A percentile compares a stretch with the other conserved stretches of the same genome.
These are phyloP conservation scores for Huntiella decipiens DNA, from an alignment of 2,329 filamentous ascomycete species.

Conservation along the genomic window DNA sequence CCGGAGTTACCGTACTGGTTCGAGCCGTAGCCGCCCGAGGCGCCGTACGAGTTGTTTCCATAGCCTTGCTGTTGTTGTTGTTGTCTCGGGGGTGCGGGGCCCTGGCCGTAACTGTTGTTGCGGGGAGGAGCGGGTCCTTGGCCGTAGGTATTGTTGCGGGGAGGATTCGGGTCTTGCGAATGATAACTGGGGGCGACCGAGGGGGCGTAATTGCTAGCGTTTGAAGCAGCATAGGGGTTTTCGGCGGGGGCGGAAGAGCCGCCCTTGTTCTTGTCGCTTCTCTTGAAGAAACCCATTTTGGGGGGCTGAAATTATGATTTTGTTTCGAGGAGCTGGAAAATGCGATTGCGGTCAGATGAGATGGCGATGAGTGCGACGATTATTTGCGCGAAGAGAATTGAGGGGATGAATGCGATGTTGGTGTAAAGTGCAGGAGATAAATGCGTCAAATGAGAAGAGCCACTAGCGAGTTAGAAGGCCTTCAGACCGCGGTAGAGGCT, in stretches of 20 bases:
- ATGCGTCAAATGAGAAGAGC: background rate
- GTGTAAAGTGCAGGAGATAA: background rate
- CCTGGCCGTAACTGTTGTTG: background rate
- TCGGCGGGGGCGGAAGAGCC: conserved; percentile 6
- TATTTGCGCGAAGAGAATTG: background rate
- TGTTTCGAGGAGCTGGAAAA: background rate
- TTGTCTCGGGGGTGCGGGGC: conserved; percentile 6
- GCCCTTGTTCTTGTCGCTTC: conserved; percentile 9
- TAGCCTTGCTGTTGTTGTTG: conserved; percentile 12
- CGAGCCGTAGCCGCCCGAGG: conserved; percentile 29
- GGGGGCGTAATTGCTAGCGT: conserved; percentile 8
- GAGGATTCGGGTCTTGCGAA: conserved; percentile 8
- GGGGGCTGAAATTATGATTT: background rate
- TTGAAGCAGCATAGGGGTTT: conserved; percentile 10
- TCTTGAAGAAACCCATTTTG: conserved; percentile 10
- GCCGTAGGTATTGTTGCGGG: conserved; percentile 7
- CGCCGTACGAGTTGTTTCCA: conserved; percentile 5
- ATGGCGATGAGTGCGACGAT: too few species aligned
- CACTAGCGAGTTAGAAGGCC: background rate
- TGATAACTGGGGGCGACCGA: conserved; percentile 10
- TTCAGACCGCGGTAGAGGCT: background rate
- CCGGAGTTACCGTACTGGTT: conserved; percentile 30
- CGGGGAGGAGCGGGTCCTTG: conserved; percentile 16
- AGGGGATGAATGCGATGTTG: background rate
- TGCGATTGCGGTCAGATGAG: too few species aligned